Conservation (phyloP, 2,329 filamentous ascomycete genomes). For the Colletotrichum viniferum region DNA sequence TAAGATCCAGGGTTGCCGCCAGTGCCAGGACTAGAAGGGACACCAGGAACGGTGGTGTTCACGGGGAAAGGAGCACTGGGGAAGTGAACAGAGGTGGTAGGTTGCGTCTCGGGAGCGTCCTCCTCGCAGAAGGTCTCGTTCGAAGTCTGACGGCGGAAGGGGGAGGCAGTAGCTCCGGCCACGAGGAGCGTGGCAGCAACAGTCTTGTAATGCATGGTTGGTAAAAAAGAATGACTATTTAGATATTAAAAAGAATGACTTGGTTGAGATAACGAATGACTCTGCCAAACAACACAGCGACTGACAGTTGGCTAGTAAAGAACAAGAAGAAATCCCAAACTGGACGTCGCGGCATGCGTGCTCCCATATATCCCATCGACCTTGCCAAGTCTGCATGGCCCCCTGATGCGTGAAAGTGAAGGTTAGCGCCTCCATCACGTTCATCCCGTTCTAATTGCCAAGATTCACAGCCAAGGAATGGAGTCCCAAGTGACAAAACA, state of each 20-base stretch:
- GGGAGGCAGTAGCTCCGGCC: conserved; percentile 16
- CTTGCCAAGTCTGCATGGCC: not conserved
- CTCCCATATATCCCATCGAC: conserved; percentile 14
- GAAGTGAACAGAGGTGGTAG: not conserved
- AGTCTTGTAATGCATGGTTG: conserved; percentile 18
- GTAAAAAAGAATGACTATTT: not conserved
- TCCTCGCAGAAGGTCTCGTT: conserved; percentile 18
- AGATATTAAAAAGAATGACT: conserved; percentile 10
- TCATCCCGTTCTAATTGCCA: conserved; percentile 14
- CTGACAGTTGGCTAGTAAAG: not conserved
- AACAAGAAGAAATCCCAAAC: not conserved
- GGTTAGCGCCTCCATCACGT: not conserved
- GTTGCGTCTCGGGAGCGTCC: not conserved
- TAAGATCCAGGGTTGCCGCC: not conserved
- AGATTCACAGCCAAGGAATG: not conserved
- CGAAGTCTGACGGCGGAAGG: conserved; percentile 10
- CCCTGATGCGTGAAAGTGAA: not conserved
- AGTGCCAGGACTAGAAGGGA: not conserved
- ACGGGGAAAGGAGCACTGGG: not conserved
- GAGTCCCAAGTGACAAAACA: not conserved
- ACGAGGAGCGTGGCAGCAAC: conserved; percentile 16
- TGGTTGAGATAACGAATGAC: conserved; percentile 10
- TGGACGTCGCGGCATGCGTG: not conserved
- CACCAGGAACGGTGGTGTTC: conserved; percentile 12
- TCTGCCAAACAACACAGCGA: not conserved